Base-by-base conservation (phyloP, 2,329 filamentous ascomycete genomes). In the Neobulgaria alba region DNA sequence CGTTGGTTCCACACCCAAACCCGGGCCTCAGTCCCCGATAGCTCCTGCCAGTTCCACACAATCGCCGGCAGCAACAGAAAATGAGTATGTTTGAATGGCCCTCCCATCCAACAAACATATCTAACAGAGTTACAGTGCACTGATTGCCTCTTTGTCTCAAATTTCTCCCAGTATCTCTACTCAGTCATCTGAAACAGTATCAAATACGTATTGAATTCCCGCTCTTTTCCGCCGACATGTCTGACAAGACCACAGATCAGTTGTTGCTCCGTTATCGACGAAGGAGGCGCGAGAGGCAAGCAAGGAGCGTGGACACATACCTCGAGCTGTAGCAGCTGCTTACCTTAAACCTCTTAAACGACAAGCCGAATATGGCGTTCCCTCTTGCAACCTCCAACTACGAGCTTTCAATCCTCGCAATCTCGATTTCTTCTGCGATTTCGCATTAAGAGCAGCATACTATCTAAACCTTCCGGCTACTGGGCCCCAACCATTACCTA, bases 361-460 rank as follows among this genome's bases (percentile, higher is more conserved):
- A 48, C 68, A 77, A 58, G 72, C 84, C 33, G 64, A 80, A 57
- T 80, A 85, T 59, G 86, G 86, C 38, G 75, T 95, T 26, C 88
- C 88, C 10, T 79, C 84, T 9, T 94, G 87, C 67, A 82, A 95
- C 61, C 79, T 98, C 23, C 92, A 98, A 61, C 69, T 98, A 36
- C 86, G 92, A 52, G 95, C 90, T 23, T 98, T 86, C 71, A 88
- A 76, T 56, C 71, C 89, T 26, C 86, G 88, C 45, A 92, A 94
- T 53, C 77, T 98, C 44, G 86, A 95, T 57, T 89, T 95, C 67
- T 95, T 94, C 61, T 74, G 82, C 63, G 92, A 98, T 67, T 96
- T 98, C 61, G 88, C 89, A 36, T 70, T 96, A 41, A 85, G 92
- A 51, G 89, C 89, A 3, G 92, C 92, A 41, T 98, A 96, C 67